These are phyloP conservation scores for Globisporangium takayamanum DNA, from an alignment of 352 stramenopile genomes.

Conservation along the genomic window DNA sequence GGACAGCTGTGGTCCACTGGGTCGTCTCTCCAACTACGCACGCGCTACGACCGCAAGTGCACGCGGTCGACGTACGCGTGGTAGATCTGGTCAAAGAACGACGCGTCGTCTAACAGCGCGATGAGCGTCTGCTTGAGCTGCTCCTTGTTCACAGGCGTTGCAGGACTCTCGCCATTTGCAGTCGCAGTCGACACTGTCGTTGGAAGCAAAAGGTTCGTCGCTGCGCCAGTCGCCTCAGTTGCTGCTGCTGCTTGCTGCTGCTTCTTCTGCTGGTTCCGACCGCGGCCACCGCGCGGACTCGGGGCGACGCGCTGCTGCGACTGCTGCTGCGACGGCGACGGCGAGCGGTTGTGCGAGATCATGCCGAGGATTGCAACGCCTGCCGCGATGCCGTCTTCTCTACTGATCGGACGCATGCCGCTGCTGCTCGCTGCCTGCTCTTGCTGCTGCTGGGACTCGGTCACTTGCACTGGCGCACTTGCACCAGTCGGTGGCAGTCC, in stretches of 20 bases:
- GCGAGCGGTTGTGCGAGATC: constrained; percentile 44
- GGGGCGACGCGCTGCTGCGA: constrained; percentile 13
- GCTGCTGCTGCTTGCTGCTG: constrained; percentile 14
- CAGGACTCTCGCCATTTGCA: constrained; percentile 2
- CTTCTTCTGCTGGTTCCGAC: constrained; percentile 25
- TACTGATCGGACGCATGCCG: constrained; percentile 63
- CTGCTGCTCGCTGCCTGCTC: constrained; percentile 19
- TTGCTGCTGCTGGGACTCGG: constrained; percentile 19
- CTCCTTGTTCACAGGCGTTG: constrained; percentile 64
- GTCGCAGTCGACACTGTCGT: background rate
- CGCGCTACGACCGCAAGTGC: constrained; percentile 30
- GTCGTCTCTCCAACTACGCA: background rate
- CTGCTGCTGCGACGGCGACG: constrained; percentile 8
- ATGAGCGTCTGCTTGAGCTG: constrained; percentile 85
- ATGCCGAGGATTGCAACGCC: constrained; percentile 81
- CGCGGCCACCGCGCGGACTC: background rate
- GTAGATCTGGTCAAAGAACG: constrained; percentile 88
- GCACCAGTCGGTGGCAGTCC: constrained; percentile 11
- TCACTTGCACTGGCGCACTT: too few relatives aligned
- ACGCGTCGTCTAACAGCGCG: constrained; percentile 63
- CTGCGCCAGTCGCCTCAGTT: background rate
- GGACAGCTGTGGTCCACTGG: too few relatives aligned
- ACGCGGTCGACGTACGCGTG: constrained; percentile 74
- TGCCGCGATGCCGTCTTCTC: constrained; percentile 72
- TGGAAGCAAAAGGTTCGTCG: background rate